Evolutionary conservation across 257 asterid species (phyloP).

Genomic region (Gynochthodes officinalis): DNA sequence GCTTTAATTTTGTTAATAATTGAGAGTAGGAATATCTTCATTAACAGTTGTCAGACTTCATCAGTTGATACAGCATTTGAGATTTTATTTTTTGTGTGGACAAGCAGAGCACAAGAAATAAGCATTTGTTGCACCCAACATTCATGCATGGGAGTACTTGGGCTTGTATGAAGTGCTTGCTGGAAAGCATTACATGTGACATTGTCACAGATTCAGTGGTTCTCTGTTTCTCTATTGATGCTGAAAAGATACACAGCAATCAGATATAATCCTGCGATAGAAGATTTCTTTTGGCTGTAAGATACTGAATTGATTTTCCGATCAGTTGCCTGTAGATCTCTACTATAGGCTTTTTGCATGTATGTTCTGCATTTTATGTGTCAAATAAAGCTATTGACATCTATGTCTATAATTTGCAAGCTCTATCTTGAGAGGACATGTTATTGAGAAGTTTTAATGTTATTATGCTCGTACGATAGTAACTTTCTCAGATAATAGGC

Average conservation of each 20-base stretch:
- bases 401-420: not conserved
- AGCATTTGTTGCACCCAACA: conserved; percentile 63
- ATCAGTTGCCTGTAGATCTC: conserved; percentile 9
- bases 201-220: conserved; percentile 77
- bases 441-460: not conserved
- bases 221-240: conserved; percentile 67
- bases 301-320: conserved; percentile 20
- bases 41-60: conserved; percentile 16
- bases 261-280: conserved; percentile 77
- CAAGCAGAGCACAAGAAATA: conserved; percentile 40
- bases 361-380: conserved; percentile 1
- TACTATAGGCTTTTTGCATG: conserved; percentile 5
- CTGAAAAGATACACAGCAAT: conserved; percentile 64
- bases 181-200: conserved; percentile 79
- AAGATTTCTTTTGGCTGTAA: conserved; percentile 95
- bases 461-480: too few species aligned
- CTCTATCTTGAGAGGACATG: not conserved
- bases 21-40: not conserved
- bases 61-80: conserved; percentile 10
- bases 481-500: too few species aligned
- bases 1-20: conserved; percentile 7
- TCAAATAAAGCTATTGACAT: not conserved
- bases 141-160: conserved; percentile 90
- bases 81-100: conserved; percentile 57
- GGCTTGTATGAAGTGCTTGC: conserved; percentile 95